Evolutionary conservation across 2,329 filamentous ascomycete genomes (phyloP).

Genomic region (Pezizomycotina sp.): DNA sequence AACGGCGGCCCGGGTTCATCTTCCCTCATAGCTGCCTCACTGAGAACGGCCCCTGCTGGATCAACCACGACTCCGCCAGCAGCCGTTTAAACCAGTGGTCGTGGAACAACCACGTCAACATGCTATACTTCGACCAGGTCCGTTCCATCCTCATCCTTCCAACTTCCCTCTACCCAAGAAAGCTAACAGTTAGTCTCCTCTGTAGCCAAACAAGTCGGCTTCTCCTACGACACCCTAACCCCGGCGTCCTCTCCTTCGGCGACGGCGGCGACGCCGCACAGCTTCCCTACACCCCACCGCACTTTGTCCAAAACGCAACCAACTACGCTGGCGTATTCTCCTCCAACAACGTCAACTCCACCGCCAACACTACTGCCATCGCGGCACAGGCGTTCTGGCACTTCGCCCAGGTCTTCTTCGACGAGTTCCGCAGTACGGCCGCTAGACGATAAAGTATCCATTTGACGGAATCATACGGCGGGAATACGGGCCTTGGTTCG

Average conservation of each 20-base stretch:
- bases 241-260: too few relatives aligned
- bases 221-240: constrained; percentile 36
- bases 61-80: constrained; percentile 38
- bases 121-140: constrained; percentile 55
- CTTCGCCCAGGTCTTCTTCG: constrained; percentile 45
- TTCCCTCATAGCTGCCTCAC: constrained; percentile 40
- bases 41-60: constrained; percentile 38
- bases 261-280: too few relatives aligned
- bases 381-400: constrained; percentile 42
- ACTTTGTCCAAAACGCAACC: constrained; percentile 39
- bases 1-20: constrained; percentile 44
- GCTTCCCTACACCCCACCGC: too few relatives aligned
- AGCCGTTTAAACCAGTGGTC: constrained; percentile 41
- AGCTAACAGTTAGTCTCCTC: too few relatives aligned
- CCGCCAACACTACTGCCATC: constrained; percentile 37
- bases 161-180: background rate
- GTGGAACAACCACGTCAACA: constrained; percentile 47
- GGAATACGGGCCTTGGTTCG: constrained; percentile 43
- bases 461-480: constrained; percentile 38
- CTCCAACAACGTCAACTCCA: constrained; percentile 31
- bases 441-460: constrained; percentile 40
- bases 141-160: constrained; percentile 15
- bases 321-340: constrained; percentile 38
- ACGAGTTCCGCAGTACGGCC: constrained; percentile 46
- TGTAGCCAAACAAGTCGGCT: constrained; percentile 37